A percentile compares a stretch with the other conserved stretches of the same genome.
Evolutionary conservation across 2,329 filamentous ascomycete genomes (phyloP).

Genomic region (Colletotrichum orchidophilum): DNA sequence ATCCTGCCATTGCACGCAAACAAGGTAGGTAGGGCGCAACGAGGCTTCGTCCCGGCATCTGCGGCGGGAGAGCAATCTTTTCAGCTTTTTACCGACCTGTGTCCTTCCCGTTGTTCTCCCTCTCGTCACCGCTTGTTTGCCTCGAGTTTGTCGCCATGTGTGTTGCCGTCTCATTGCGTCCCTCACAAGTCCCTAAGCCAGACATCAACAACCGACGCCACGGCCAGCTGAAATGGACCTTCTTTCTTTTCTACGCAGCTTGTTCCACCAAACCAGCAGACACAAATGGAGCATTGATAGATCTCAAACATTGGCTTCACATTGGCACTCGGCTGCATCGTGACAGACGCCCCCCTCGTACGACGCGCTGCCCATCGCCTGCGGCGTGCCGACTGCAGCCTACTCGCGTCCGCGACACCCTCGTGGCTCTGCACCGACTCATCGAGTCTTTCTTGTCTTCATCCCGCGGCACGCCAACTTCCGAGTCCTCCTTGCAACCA

Average conservation of each 20-base stretch:
- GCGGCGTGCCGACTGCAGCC: background rate
- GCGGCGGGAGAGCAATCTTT: background rate
- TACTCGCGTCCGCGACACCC: background rate
- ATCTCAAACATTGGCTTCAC: constrained; percentile 32
- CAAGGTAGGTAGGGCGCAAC: too few species aligned
- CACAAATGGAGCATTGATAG: constrained; percentile 7
- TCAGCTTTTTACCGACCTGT: background rate
- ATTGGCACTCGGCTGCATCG: background rate
- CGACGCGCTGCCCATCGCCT: background rate
- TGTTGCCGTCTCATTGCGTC: background rate
- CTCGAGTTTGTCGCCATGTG: background rate
- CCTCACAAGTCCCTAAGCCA: background rate
- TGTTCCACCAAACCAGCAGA: constrained; percentile 5
- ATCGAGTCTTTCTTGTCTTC: background rate
- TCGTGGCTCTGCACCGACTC: background rate
- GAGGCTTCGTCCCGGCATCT: background rate
- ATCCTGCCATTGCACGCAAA: background rate
- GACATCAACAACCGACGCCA: background rate
- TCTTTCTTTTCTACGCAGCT: background rate
- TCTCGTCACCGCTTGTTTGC: background rate
- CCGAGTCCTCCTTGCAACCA: background rate
- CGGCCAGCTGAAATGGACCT: constrained; percentile 1
- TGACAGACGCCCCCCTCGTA: constrained; percentile 1
- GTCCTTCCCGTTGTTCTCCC: too few species aligned
- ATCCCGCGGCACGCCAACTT: background rate